These are phyloP conservation scores for Jatropha curcas DNA, from an alignment of 345 rosid species.

Conservation along the genomic window DNA sequence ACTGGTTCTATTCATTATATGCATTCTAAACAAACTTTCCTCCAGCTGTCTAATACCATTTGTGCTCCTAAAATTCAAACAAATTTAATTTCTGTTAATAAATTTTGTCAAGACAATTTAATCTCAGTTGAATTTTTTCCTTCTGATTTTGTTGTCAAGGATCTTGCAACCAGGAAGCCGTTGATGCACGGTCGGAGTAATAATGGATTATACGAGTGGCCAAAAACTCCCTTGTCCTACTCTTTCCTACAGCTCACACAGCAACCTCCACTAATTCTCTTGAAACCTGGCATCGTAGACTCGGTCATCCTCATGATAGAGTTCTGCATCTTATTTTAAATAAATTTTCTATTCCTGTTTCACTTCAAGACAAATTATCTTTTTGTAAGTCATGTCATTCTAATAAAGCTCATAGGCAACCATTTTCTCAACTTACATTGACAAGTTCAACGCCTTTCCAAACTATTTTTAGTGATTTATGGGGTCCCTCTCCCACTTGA, in stretches of 20 bases:
- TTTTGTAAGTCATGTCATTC: neutral
- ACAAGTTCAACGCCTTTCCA: too few relatives aligned
- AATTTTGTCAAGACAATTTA: neutral
- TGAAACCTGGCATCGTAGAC: neutral
- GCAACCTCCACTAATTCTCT: neutral
- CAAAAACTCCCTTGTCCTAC: neutral
- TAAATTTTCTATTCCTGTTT: neutral
- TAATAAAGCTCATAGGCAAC: neutral
- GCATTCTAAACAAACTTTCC: neutral
- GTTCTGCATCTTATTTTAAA: neutral
- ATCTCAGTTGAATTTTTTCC: neutral
- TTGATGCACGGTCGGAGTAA: neutral
- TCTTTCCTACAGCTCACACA: neutral
- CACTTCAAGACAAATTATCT: neutral
- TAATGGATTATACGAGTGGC: conserved; percentile 4
- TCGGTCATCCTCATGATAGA: neutral
- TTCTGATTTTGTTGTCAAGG: neutral
- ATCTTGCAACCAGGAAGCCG: neutral
- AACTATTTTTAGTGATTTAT: too few relatives aligned
- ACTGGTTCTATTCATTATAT: neutral
- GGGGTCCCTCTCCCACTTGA: too few relatives aligned
- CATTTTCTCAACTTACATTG: neutral
- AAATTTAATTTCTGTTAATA: neutral
- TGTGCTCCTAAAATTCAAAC: neutral
- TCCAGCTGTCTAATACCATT: neutral